Evolutionary conservation across 2,329 filamentous ascomycete genomes (phyloP).

Genomic region (Neocatenulostroma microsporum): DNA sequence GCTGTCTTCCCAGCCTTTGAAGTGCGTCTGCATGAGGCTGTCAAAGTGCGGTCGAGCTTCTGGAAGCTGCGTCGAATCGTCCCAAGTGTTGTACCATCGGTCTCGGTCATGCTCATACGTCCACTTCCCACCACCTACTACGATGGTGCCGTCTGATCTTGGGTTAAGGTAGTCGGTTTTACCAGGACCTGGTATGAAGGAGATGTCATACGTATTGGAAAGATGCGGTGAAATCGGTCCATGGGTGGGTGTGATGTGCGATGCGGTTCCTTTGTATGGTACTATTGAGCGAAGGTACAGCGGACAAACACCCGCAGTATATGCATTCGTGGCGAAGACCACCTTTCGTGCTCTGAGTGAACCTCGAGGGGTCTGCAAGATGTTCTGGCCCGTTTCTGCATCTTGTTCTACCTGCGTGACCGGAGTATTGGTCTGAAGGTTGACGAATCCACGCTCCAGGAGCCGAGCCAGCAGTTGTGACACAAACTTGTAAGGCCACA

Average conservation of each 20-base stretch:
- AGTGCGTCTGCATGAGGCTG: slow-evolving; percentile 43
- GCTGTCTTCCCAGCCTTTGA: slow-evolving; percentile 43
- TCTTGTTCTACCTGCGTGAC: slow-evolving; percentile 31
- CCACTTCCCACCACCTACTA: slow-evolving; percentile 38
- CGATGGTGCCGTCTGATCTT: slow-evolving; percentile 38
- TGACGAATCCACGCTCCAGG: slow-evolving; percentile 39
- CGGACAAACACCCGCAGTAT: slow-evolving; percentile 24
- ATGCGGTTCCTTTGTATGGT: slow-evolving; percentile 6
- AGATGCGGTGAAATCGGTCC: slow-evolving; percentile 15
- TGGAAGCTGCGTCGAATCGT: slow-evolving; percentile 42
- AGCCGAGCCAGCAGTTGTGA: slow-evolving; percentile 18
- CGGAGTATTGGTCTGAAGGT: slow-evolving; percentile 66
- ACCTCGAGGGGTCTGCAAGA: slow-evolving; percentile 16
- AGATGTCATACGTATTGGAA: slow-evolving; percentile 24
- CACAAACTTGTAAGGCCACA: slow-evolving; percentile 27
- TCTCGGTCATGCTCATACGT: slow-evolving; percentile 28
- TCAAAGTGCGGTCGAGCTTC: slow-evolving; percentile 39
- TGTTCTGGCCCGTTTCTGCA: neutral
- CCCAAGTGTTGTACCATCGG: slow-evolving; percentile 41
- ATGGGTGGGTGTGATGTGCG: slow-evolving; percentile 3
- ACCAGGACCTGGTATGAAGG: slow-evolving; percentile 9
- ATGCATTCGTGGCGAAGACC: slow-evolving; percentile 25
- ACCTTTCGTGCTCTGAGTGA: slow-evolving; percentile 26
- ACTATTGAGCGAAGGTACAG: slow-evolving; percentile 6
- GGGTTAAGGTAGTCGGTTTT: slow-evolving; percentile 36